Evolutionary conservation across 208 protist genomes (phyloP).

Genomic region (Crithidia brevicula): DNA sequence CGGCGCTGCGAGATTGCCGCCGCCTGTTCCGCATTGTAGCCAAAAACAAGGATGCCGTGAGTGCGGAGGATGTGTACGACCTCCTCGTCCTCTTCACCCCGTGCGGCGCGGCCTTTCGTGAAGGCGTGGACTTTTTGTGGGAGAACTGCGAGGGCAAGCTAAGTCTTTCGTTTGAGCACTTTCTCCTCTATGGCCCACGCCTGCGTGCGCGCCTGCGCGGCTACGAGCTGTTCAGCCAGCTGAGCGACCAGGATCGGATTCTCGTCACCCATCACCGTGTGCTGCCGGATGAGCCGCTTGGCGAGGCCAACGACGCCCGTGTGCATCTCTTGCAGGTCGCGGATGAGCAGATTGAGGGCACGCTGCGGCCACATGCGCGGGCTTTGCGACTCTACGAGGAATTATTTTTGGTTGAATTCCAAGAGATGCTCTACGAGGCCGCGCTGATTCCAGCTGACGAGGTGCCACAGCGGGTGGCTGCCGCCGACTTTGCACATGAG

Average conservation of each 20-base stretch:
- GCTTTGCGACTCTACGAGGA: conserved; percentile 72
- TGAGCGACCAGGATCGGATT: conserved; percentile 51
- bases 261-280: conserved; percentile 52
- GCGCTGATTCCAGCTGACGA: conserved; percentile 40
- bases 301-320: conserved; percentile 26
- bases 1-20: conserved; percentile 21
- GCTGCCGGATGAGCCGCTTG: conserved; percentile 28
- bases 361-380: conserved; percentile 12
- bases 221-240: conserved; percentile 54
- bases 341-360: conserved; percentile 30
- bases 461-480: conserved; percentile 19
- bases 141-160: conserved; percentile 67
- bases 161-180: conserved; percentile 56
- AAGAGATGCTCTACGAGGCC: conserved; percentile 40
- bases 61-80: conserved; percentile 57
- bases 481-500: conserved; percentile 32
- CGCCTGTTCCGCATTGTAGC: conserved; percentile 53
- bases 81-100: conserved; percentile 69
- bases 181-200: conserved; percentile 50
- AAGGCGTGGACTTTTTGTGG: conserved; percentile 73
- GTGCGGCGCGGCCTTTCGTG: conserved; percentile 48
- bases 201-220: conserved; percentile 57
- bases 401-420: conserved; percentile 65
- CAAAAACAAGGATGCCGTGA: conserved; percentile 46
- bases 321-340: conserved; percentile 40